Percentiles rank a stretch among this genome's conserved stretches.
Evolutionary conservation across 2,329 filamentous ascomycete species (phyloP).

Genomic region (Fusarium anguioides): DNA sequence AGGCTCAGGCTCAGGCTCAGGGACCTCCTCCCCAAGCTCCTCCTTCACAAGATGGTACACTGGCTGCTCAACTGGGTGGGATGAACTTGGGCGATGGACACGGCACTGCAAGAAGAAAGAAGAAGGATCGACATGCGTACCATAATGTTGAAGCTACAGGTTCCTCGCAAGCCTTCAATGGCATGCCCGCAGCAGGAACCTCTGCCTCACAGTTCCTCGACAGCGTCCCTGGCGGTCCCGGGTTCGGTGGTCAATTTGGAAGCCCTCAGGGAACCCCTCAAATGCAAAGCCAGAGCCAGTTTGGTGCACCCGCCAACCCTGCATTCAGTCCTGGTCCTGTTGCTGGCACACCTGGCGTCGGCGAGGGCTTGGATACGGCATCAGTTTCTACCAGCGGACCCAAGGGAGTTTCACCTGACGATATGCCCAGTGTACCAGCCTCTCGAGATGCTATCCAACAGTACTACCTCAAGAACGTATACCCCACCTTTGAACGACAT

Average conservation of each 20-base stretch:
- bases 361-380: slow-evolving; percentile 47
- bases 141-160: slow-evolving; percentile 82
- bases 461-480: slow-evolving; percentile 87
- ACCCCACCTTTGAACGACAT: slow-evolving; percentile 95
- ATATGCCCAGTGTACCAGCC: slow-evolving; percentile 89
- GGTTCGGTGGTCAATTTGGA: slow-evolving; percentile 58
- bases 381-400: slow-evolving; percentile 50
- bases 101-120: slow-evolving; percentile 74
- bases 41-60: slow-evolving; percentile 58
- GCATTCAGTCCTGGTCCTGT: slow-evolving; percentile 48
- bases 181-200: slow-evolving; percentile 68
- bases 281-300: slow-evolving; percentile 61
- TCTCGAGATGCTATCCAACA: slow-evolving; percentile 85
- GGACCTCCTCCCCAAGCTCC: slow-evolving; percentile 46
- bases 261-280: slow-evolving; percentile 58
- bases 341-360: slow-evolving; percentile 42
- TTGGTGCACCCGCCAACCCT: slow-evolving; percentile 68
- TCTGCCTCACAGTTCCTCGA: slow-evolving; percentile 58
- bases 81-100: slow-evolving; percentile 72
- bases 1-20: slow-evolving; percentile 41
- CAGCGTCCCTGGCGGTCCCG: slow-evolving; percentile 44
- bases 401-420: slow-evolving; percentile 82
- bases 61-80: slow-evolving; percentile 81
- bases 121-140: slow-evolving; percentile 95
- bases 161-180: slow-evolving; percentile 76